Conservation (phyloP, 2,329 filamentous ascomycete species). For the Chaetomium olivaceum region DNA sequence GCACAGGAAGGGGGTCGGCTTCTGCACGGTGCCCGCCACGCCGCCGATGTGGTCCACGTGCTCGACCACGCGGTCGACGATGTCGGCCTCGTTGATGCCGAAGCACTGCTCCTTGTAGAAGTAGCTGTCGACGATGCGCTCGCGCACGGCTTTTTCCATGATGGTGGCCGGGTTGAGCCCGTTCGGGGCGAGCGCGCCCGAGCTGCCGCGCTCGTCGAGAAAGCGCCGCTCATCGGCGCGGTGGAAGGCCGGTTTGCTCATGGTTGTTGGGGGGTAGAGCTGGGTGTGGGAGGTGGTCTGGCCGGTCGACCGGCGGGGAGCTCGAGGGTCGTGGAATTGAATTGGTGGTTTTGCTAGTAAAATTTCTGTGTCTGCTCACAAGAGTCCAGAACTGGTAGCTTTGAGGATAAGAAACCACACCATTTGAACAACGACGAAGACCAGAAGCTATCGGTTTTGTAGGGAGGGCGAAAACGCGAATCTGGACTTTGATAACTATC, state of each 20-base stretch:
- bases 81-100: constrained; percentile 78
- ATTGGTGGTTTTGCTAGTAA: neutral
- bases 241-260: constrained; percentile 52
- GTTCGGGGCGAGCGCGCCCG: constrained; percentile 72
- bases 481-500: too few species aligned
- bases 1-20: constrained; percentile 89
- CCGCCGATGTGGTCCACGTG: constrained; percentile 82
- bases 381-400: too few species aligned
- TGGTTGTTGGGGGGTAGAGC: constrained; percentile 28
- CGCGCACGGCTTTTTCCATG: constrained; percentile 91
- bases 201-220: constrained; percentile 87
- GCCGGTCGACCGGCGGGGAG: neutral
- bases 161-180: constrained; percentile 94
- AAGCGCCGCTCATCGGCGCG: constrained; percentile 79
- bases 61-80: constrained; percentile 87
- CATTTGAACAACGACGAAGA: too few species aligned
- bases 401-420: too few species aligned
- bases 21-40: constrained; percentile 80
- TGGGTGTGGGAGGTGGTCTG: constrained; percentile 19
- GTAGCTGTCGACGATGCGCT: constrained; percentile 92
- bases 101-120: constrained; percentile 99
- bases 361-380: too few species aligned
- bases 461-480: too few species aligned
- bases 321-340: neutral
- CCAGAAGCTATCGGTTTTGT: too few species aligned